These are phyloP conservation scores for Boletus sp. DNA, from an alignment of 768 basidiomycete genomes.

Conservation along the genomic window DNA sequence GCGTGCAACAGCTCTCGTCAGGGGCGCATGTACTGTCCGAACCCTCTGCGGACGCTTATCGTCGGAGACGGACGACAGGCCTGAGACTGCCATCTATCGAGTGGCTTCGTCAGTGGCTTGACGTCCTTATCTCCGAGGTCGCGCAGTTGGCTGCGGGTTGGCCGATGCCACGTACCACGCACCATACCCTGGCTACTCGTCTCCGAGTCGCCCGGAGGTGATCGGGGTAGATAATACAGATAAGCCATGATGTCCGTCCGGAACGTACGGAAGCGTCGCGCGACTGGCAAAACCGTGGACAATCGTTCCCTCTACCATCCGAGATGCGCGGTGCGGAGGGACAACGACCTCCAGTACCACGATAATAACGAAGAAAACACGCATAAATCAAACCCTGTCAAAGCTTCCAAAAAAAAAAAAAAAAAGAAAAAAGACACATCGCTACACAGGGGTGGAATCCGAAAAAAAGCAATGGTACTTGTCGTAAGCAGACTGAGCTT, in stretches of 20 bases:
- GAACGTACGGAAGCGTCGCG: not conserved
- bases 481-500: constrained; percentile 10
- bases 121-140: no score
- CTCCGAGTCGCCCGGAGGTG: not conserved
- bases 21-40: no score
- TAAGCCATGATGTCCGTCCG: not conserved
- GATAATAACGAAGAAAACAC: not conserved
- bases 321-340: not conserved
- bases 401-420: no score
- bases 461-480: not conserved
- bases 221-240: not conserved
- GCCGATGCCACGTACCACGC: not conserved
- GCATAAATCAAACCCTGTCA: not conserved
- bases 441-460: not conserved
- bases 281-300: not conserved
- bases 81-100: no score
- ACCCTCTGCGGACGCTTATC: no score
- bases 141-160: not conserved
- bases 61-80: no score
- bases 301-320: not conserved
- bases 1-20: no score
- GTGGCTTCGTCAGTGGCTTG: no score
- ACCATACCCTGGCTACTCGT: not conserved
- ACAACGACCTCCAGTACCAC: no score
- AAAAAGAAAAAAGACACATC: no score